Evolutionary conservation across 495 filamentous ascomycete genomes (phyloP), one percentile per base, ranked within the genome.

Genomic region (Penicillium antarcticum): DNA sequence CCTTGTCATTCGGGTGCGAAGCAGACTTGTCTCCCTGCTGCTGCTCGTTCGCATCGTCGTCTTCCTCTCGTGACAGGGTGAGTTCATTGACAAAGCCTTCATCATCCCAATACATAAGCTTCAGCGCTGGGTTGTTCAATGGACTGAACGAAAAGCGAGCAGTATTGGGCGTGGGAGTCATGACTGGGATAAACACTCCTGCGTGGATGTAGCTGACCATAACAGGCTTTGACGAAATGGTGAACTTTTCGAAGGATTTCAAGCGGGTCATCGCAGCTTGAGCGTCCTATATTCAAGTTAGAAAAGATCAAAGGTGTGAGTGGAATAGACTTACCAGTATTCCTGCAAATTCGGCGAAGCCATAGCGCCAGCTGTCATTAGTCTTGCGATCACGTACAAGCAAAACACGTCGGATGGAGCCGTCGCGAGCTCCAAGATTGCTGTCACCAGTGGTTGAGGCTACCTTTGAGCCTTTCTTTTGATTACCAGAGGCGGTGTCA

Each of bases 271-370:
- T 68, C 2, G 91, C 91, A 31, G 83, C 87, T 70, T 84, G 80
- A 1, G 91, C 89, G 67, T 95, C 91, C 70, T 90, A 68, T 35
- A 78, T 56, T 7, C 17, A 11, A 17, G 39, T 43, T 9, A 60
- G 32, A 14, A 33, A 11, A n/a, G 46, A 47, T 55, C 48, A 19
- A 24, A 23, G 29, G 5, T n/a, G 33, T 6, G 38, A 8, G 31
- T 9, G 29, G 18, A 17, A 13, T 24, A 9, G 21, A 37, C 64
- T 45, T 72, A 81, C 80, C 58, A 78, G 71, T 23, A 79, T 68
- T 26, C 66, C 87, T n/a, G 80, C 83, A 62, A 92, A 96, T 64
- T 96, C 91, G 18, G 87, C 91, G 62, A 96, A 96, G 0, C 91
- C 91, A 58, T 89, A 96, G 41, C 86, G 81, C 84, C 88, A 92